Evolutionary conservation across 2,329 filamentous ascomycete species (phyloP).

Genomic region (Zymoseptoria brevis): DNA sequence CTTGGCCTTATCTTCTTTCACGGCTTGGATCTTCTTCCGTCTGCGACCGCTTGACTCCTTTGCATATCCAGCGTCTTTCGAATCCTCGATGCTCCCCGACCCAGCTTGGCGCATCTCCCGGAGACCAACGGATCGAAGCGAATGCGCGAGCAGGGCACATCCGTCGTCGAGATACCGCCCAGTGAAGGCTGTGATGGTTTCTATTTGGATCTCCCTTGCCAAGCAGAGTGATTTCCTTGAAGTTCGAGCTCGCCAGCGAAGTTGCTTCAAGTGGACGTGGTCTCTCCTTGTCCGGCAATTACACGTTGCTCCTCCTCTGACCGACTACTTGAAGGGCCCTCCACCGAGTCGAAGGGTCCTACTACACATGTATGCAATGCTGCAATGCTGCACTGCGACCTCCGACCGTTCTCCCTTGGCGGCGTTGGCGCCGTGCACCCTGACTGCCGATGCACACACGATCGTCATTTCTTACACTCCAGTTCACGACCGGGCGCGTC

Average conservation of each 20-base stretch:
- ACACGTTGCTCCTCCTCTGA: neutral
- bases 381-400: neutral
- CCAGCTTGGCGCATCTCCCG: too few species aligned
- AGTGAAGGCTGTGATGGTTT: neutral
- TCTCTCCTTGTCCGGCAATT: neutral
- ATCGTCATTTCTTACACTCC: neutral
- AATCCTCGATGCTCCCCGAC: too few species aligned
- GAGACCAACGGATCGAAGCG: too few species aligned
- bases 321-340: too few species aligned
- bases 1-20: neutral
- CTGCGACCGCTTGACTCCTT: neutral
- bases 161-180: neutral
- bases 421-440: neutral
- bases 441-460: neutral
- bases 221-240: neutral
- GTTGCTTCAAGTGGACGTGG: neutral
- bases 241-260: neutral
- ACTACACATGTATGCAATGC: neutral
- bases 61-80: neutral
- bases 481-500: neutral
- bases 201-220: too few species aligned
- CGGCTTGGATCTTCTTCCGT: neutral
- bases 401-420: neutral
- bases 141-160: neutral
- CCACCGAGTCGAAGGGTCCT: too few species aligned